Evolutionary conservation across 2,329 filamentous ascomycete species (phyloP), one percentile per base, ranked within the genome.

Genomic region (Pseudocercospora eumusae): DNA sequence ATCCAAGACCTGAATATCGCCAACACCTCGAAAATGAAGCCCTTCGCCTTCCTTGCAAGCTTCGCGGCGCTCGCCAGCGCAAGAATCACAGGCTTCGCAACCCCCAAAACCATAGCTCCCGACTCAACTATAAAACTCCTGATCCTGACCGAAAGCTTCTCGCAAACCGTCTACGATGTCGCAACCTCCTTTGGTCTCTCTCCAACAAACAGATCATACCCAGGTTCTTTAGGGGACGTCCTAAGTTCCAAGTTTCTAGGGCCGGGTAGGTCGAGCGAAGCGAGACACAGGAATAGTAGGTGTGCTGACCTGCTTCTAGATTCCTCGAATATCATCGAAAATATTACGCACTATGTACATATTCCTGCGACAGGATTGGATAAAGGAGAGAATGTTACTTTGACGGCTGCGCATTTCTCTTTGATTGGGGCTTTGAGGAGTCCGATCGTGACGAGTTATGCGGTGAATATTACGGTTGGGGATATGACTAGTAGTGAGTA

Each of bases 81-180:
- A 60, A 76, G 77, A 65, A 80, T 83, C 64, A 66, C 67, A 60
- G 79, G 80, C 71, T 76, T 82, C 68, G 70, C 75, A 15, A 73
- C 78, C 15, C 81, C 81, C 1, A 60, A 71, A 8, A 79, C 74
- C 42, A 75, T 82, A 64, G 70, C 70, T 33, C 75, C 78, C 4
- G 78, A 77, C 63, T 57, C 60, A 33, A 68, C 72, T 47, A 76
- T 80, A 70, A 68, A 73, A 28, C 73, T 77, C 68, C 73, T 73
- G 20, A 74, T 83, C 64, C 50, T 73, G 45, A 77, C 75, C 47
- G 71, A 76, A 53, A 75, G 76, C 71, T 81, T 80, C 73, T 78
- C 80, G 69, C 80, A 82, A 69, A 59, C 71, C 56, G 76, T 80
- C 28, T 69, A 74, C 65, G 80, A 83, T 64, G 71, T 82, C 2